Percentiles rank a stretch among this genome's conserved stretches.
phyloP scores from a whole-genome alignment of 805 yeast genomes.

The Spathaspora arborariae region DNA sequence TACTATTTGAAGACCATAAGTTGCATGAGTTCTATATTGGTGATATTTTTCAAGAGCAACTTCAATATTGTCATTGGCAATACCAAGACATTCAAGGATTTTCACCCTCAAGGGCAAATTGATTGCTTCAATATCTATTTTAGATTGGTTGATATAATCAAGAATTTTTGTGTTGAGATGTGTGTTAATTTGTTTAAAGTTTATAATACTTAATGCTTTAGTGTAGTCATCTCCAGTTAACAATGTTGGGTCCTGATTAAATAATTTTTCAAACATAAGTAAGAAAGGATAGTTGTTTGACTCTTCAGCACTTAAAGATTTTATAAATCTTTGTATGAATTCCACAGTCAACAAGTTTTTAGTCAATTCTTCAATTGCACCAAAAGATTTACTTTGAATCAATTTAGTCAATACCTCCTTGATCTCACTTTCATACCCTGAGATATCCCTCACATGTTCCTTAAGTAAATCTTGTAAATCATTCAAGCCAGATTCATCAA shows the following conservation, averaged over 20 bases:
- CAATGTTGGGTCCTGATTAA: constrained; percentile 10
- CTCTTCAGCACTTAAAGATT: background rate
- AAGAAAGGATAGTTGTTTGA: constrained; percentile 7
- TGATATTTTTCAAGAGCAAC: constrained; percentile 36
- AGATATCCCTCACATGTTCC: constrained; percentile 1
- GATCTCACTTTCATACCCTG: constrained; percentile 1
- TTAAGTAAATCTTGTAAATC: background rate
- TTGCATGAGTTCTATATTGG: constrained; percentile 33
- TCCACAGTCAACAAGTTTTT: background rate
- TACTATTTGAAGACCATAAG: constrained; percentile 36
- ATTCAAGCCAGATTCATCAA: constrained; percentile 1
- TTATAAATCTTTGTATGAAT: background rate
- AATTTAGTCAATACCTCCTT: background rate
- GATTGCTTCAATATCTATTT: constrained; percentile 17
- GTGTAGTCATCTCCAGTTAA: constrained; percentile 10
- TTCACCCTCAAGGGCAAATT: constrained; percentile 29
- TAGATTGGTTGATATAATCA: background rate
- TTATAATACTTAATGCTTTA: constrained; percentile 8
- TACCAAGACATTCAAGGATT: constrained; percentile 30
- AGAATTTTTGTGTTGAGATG: background rate
- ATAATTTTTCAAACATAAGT: constrained; percentile 11
- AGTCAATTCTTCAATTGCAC: background rate
- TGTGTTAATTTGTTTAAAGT: background rate
- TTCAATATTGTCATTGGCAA: constrained; percentile 25
- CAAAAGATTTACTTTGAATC: constrained; percentile 1